Percentiles rank a stretch among this genome's conserved stretches.
phyloP scores from a whole-genome alignment of 2,329 filamentous ascomycete genomes.

The Cyphellophora attinorum region DNA sequence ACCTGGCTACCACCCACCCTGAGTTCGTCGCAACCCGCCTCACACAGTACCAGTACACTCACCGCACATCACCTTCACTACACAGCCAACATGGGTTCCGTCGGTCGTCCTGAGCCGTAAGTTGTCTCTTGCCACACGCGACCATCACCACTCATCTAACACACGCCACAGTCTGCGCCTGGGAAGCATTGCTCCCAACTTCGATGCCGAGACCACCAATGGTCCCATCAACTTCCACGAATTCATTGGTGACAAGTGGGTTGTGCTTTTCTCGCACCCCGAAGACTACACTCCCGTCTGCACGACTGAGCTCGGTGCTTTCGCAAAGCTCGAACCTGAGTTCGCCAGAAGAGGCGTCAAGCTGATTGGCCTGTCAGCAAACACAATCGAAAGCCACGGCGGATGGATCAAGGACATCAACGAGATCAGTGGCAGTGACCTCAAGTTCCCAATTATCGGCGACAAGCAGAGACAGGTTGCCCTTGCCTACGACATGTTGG shows the following conservation, averaged over 20 bases:
- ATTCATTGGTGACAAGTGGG: slow-evolving; percentile 62
- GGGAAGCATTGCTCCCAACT: slow-evolving; percentile 58
- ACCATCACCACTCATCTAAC: no score
- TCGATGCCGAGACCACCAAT: slow-evolving; percentile 57
- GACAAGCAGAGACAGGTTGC: slow-evolving; percentile 34
- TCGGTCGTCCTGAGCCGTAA: slow-evolving; percentile 16
- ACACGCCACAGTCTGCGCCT: slow-evolving; percentile 45
- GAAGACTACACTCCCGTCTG: slow-evolving; percentile 32
- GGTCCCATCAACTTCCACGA: slow-evolving; percentile 63
- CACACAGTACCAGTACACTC: no score
- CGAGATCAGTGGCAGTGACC: slow-evolving; percentile 26
- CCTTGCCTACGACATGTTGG: slow-evolving; percentile 31
- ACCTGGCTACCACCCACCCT: no score
- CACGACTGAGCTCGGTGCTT: slow-evolving; percentile 55
- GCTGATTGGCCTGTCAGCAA: slow-evolving; percentile 50
- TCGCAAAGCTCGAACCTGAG: slow-evolving; percentile 54
- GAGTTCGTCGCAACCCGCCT: no score
- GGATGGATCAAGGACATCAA: slow-evolving; percentile 47
- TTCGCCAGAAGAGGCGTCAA: slow-evolving; percentile 54
- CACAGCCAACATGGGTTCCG: slow-evolving; percentile 12
- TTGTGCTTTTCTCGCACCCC: slow-evolving; percentile 62
- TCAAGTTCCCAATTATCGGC: slow-evolving; percentile 35
- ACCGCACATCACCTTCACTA: no score
- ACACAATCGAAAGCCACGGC: slow-evolving; percentile 46
- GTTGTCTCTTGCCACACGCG: no score